Evolutionary conservation across 108 stramenopile species (phyloP).

Genomic region (Cyclotella baltica): DNA sequence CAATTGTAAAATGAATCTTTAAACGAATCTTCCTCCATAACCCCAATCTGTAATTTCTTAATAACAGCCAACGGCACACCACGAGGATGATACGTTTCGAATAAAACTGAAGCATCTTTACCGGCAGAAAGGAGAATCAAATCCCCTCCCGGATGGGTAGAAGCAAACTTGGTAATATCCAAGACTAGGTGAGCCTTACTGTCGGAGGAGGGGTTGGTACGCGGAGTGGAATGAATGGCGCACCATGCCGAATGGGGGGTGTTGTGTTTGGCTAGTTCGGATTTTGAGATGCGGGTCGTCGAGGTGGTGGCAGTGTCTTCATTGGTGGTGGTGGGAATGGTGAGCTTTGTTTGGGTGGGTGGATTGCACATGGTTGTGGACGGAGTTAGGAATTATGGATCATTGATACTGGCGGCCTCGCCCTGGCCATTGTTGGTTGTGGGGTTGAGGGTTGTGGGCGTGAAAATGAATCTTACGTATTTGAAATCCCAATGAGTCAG

Average conservation of each 20-base stretch:
- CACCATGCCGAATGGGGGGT: constrained; percentile 48
- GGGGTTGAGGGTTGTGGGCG: no score
- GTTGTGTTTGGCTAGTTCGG: constrained; percentile 42
- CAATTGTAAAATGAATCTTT: constrained; percentile 54
- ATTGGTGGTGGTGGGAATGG: not conserved
- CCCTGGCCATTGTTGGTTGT: no score
- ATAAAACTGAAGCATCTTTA: constrained; percentile 63
- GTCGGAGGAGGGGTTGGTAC: not conserved
- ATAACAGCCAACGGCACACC: constrained; percentile 39
- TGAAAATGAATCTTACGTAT: no score
- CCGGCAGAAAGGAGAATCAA: constrained; percentile 53
- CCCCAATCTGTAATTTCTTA: constrained; percentile 50
- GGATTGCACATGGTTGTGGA: constrained; percentile 22
- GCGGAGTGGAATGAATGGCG: constrained; percentile 31
- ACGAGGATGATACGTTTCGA: constrained; percentile 65
- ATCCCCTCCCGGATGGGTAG: constrained; percentile 70
- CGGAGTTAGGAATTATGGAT: no score
- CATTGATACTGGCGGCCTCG: no score
- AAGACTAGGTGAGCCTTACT: constrained; percentile 21
- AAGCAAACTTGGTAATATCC: constrained; percentile 56
- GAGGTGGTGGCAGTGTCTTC: not conserved
- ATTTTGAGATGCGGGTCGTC: constrained; percentile 28
- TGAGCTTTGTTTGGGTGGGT: not conserved
- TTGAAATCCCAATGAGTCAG: no score
- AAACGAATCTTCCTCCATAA: constrained; percentile 30